A percentile compares a stretch with the other conserved stretches of the same genome.
These are phyloP conservation scores for Camelina laxa DNA, from an alignment of 345 rosid genomes.

Conservation along the genomic window DNA sequence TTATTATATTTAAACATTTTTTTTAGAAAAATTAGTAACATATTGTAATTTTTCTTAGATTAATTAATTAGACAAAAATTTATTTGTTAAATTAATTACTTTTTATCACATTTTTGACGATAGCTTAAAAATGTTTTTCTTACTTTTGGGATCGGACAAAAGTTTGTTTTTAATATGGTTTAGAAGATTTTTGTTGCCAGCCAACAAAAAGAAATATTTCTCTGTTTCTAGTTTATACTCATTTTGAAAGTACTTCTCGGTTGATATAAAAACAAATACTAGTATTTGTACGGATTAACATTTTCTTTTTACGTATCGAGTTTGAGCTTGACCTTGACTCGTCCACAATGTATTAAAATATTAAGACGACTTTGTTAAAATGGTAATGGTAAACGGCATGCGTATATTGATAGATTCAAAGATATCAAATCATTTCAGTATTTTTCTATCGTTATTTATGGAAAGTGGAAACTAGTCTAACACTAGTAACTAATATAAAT, in stretches of 20 bases:
- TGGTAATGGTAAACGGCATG: neutral
- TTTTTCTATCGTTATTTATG: neutral
- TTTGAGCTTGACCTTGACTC: slow-evolving; percentile 3
- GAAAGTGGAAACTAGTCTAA: neutral
- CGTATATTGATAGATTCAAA: neutral
- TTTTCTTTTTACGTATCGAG: neutral
- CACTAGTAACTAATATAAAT: neutral
- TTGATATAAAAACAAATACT: neutral
- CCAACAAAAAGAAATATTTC: neutral
- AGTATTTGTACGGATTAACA: neutral
- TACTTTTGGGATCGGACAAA: too few species aligned
- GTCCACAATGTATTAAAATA: neutral
- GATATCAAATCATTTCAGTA: neutral
- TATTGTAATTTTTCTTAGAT: too few species aligned
- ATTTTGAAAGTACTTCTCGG: neutral
- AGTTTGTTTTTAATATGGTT: too few species aligned
- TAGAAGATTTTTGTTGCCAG: too few species aligned
- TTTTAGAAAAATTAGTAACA: too few species aligned
- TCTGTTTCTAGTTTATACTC: neutral
- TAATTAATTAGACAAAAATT: too few species aligned
- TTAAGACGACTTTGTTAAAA: neutral
- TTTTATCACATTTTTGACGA: too few species aligned
- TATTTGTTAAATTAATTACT: too few species aligned
- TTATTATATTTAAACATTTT: too few species aligned
- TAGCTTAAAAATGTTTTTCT: too few species aligned